Base-by-base conservation (phyloP, 225 moss, liverwort and hornwort species). In the Bryum argenteum region DNA sequence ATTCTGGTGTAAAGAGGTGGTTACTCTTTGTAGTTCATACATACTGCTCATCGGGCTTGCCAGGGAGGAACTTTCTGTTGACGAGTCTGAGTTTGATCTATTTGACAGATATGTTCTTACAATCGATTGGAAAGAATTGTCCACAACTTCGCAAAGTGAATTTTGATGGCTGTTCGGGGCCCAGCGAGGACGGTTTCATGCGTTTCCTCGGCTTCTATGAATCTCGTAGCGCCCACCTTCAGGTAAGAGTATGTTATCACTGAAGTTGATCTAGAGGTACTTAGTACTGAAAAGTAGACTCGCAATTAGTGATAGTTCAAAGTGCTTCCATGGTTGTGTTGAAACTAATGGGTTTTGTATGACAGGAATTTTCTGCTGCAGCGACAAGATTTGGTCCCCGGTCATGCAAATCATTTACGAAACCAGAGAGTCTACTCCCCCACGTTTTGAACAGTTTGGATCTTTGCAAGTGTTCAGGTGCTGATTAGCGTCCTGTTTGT, bases 401-500 rank as follows among this genome's bases (percentile, higher is more conserved):
- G 69, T 89, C 85, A 40, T 81, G 78, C 75, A 77, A 47, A 58
- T 77, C 81, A 23, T 77, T 86, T 15, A 41, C 63, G 44, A 18
- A 33, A 61, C 64, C 74, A 74, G 57, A 41, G 20, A 37, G 24
- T 33, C 61, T n/a, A 33, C 21, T 54, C 12, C 54, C n/a, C 50
- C 60, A 81, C 26, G 42, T 39, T 63, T 70, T 91, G 28, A 67
- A 67, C 8, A 80, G 61, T 43, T 74, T 94, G 67, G 84, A 91
- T 75, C 79, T 94, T 53, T 78, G 77, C 65, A 61, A 75, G 63
- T 94, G 93, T 65, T 72, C 61, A 75, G 89, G 93, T 94, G 80
- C 12, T 67, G 43, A 38, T 67, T 21, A 61, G 20, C 63, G 40
- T 54, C 47, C 56, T 23, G 24, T 51, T 22, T 39, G 21, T 54